Base-by-base conservation (phyloP, 176 grass and related monocot genomes). In the Poa pratensis region DNA sequence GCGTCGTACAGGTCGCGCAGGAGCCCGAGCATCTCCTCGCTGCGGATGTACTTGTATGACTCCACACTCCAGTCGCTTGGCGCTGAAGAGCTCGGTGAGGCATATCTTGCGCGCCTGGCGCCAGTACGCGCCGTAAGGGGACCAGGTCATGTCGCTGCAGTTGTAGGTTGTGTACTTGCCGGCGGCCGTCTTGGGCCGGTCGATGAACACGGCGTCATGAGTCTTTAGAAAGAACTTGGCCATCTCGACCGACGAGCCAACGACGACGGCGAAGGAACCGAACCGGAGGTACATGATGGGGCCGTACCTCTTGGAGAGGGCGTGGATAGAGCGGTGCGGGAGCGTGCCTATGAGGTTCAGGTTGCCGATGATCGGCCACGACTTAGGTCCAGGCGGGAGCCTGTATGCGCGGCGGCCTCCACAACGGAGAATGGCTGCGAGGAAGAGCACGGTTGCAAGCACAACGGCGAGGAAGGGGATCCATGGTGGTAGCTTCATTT, bases 1-100 rank as follows among this genome's bases (percentile, higher is more conserved):
- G 30, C 30, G 2, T 30, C 2, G 30, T 30, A 2, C 2, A 30
- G 30, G 30, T 30, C 2, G 30, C 2, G 30, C 2, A 30, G 30
- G 30, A 30, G 30, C 2, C 2, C 30, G 30, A 30, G 30, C 30
- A n/a, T 77, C 90, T 97, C 92, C 76, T 91, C 88, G 0, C 7
- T 78, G 24, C 92, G 83, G 85, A 97, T 91, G 84, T 91, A 88
- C 87, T 93, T 90, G 34, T 88, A 94, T 28, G 95, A n/a, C n/a
- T n/a, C n/a, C n/a, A n/a, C n/a, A 94, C 49, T 91, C 90, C 9
- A 97, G 90, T 0, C 92, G 86, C 76, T 90, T 92, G 34, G 89
- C 87, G 84, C 92, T 93, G 79, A 97, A 94, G 75, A 97, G 90
- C 87, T 97, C 95, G 51, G 91, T 81, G 75, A 97, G 49, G 87